Percentiles rank a stretch among this genome's conserved stretches.
Evolutionary conservation across 2,329 filamentous ascomycete species (phyloP).

Genomic region (Apiospora hydei): DNA sequence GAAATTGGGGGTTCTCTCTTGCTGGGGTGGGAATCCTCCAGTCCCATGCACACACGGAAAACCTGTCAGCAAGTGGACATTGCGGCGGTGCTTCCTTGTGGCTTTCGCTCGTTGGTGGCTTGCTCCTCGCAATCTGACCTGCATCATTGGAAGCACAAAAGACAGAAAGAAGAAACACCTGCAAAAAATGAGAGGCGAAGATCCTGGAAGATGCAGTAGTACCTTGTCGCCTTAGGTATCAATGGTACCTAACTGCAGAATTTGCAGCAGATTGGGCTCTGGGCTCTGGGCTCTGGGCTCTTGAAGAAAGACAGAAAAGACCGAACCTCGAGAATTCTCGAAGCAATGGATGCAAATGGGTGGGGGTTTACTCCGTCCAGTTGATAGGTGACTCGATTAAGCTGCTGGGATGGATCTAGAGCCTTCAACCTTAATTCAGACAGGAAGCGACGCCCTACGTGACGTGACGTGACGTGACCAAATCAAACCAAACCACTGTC

Average conservation of each 20-base stretch:
- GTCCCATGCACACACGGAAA: conserved; percentile 1
- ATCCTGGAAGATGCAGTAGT: conserved; percentile 12
- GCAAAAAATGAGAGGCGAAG: background rate
- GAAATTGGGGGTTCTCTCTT: background rate
- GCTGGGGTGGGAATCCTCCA: background rate
- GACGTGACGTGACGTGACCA: background rate
- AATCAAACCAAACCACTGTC: background rate
- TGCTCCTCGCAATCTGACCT: background rate
- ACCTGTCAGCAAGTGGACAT: background rate
- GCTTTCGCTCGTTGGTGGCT: conserved; percentile 8
- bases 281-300: too few species aligned
- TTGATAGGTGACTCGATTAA: background rate
- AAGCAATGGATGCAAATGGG: background rate
- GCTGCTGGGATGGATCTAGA: background rate
- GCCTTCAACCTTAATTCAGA: background rate
- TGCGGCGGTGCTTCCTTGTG: conserved; percentile 3
- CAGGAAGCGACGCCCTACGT: background rate
- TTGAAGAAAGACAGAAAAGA: background rate
- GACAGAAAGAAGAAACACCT: background rate
- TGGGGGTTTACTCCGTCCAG: background rate
- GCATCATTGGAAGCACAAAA: background rate
- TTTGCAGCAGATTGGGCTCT: background rate
- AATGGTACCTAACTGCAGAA: conserved; percentile 3
- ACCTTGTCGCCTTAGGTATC: background rate
- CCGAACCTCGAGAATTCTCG: background rate